Evolutionary conservation across 768 basidiomycete genomes (phyloP).

Genomic region (Pulveroboletus sp.): DNA sequence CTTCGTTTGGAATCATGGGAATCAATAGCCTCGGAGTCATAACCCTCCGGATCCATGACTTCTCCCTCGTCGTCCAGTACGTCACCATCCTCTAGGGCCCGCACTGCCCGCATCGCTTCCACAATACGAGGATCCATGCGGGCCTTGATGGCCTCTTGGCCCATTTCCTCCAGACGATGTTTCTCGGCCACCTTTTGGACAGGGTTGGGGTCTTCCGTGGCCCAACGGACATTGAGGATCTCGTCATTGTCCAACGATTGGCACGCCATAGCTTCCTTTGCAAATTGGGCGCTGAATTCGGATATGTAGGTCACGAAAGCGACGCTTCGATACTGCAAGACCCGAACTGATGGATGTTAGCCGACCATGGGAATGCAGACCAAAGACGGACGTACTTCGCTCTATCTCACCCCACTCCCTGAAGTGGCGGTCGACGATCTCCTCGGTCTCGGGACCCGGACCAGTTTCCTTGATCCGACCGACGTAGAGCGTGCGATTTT

Average conservation of each 20-base stretch:
- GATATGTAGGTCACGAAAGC: conserved; percentile 94
- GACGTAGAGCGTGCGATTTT: conserved; percentile 92
- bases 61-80: conserved; percentile 36
- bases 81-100: conserved; percentile 83
- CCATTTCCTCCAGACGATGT: conserved; percentile 74
- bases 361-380: background rate
- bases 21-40: conserved; percentile 35
- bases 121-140: conserved; percentile 85
- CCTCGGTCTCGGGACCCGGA: conserved; percentile 84
- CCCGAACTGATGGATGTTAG: conserved; percentile 55
- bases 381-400: conserved; percentile 56
- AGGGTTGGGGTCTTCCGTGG: conserved; percentile 98
- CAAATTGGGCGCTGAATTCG: conserved; percentile 88
- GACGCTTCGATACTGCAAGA: conserved; percentile 90
- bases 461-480: conserved; percentile 93
- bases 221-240: conserved; percentile 98
- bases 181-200: conserved; percentile 84
- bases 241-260: conserved; percentile 97
- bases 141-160: conserved; percentile 81
- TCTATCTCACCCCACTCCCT: conserved; percentile 95
- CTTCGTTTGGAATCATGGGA: conserved; percentile 36
- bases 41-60: conserved; percentile 32
- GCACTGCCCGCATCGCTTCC: conserved; percentile 80
- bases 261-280: conserved; percentile 98
- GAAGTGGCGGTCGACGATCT: conserved; percentile 87